These are phyloP conservation scores for Rhizophagus clarus DNA, from an alignment of 192 early-diverging fungal species.

Conservation along the genomic window DNA sequence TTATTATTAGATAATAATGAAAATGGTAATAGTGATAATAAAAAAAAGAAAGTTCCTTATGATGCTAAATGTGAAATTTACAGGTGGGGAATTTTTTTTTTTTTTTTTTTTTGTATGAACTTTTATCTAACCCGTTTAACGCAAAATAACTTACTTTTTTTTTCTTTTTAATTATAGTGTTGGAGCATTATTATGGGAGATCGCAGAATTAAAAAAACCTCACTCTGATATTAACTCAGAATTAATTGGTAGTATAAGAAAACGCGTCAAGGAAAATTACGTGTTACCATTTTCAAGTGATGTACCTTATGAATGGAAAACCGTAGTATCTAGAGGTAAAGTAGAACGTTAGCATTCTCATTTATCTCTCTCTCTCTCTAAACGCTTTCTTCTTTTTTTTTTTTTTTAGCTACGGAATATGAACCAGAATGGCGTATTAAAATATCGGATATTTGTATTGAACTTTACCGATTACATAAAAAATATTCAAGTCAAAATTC, in stretches of 20 bases:
- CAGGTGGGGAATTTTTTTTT: too few species aligned
- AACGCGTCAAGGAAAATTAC: neutral
- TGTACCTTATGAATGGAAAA: neutral
- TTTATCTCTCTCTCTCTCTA: too few species aligned
- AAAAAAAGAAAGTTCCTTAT: neutral
- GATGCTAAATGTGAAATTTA: constrained; percentile 18
- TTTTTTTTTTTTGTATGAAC: too few species aligned
- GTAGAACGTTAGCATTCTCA: too few species aligned
- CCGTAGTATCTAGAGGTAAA: neutral
- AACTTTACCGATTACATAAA: neutral
- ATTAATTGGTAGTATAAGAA: neutral
- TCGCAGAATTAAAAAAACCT: constrained; percentile 4
- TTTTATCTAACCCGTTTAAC: too few species aligned
- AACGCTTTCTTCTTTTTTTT: too few species aligned
- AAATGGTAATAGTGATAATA: neutral
- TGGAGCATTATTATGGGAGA: constrained; percentile 21
- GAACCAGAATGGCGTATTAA: neutral
- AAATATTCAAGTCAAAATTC: neutral
- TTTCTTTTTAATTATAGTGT: constrained; percentile 8
- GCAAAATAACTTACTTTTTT: neutral
- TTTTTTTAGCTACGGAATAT: neutral
- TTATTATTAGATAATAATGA: neutral
- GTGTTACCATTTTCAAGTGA: neutral
- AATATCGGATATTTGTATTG: neutral
- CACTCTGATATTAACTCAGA: neutral